These are phyloP conservation scores for Chaetomiaceae sp. DNA, from an alignment of 2,329 filamentous ascomycete genomes.

Conservation along the genomic window DNA sequence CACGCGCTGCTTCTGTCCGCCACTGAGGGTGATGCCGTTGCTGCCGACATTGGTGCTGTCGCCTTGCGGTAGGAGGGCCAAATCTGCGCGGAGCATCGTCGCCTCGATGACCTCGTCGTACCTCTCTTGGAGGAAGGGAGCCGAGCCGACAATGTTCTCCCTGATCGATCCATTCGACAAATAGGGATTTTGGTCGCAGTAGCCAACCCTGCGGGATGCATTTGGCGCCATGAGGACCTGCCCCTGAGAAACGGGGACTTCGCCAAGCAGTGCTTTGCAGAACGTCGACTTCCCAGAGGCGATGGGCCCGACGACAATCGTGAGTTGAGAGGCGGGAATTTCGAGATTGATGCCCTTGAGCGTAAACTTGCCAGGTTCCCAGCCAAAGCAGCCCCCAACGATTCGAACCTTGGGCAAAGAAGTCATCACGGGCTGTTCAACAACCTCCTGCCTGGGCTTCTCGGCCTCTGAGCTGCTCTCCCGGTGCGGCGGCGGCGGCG, in stretches of 20 bases:
- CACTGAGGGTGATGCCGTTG: slow-evolving; percentile 43
- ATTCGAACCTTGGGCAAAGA: slow-evolving; percentile 11
- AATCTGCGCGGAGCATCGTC: slow-evolving; percentile 29
- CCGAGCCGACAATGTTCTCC: slow-evolving; percentile 31
- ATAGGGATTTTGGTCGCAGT: slow-evolving; percentile 32
- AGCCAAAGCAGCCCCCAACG: slow-evolving; percentile 23
- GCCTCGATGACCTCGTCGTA: slow-evolving; percentile 32
- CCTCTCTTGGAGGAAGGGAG: slow-evolving; percentile 23
- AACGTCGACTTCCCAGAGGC: slow-evolving; percentile 44
- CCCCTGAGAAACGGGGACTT: slow-evolving; percentile 31
- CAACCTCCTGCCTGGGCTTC: background rate
- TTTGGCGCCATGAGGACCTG: slow-evolving; percentile 22
- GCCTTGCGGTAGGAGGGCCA: slow-evolving; percentile 32
- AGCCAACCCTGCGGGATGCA: slow-evolving; percentile 10
- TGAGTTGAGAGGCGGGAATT: slow-evolving; percentile 32
- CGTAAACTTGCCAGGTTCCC: slow-evolving; percentile 6
- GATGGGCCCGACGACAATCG: slow-evolving; percentile 40
- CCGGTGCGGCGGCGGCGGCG: background rate
- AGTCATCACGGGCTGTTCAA: background rate
- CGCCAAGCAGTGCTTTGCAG: slow-evolving; percentile 38
- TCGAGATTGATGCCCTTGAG: slow-evolving; percentile 32
- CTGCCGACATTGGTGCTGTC: slow-evolving; percentile 39
- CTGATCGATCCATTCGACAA: slow-evolving; percentile 34
- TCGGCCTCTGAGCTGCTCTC: background rate
- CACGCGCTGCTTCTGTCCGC: slow-evolving; percentile 37